Evolutionary conservation across 176 grass and related monocot species (phyloP), one percentile per base, ranked within the genome.

Genomic region (Lolium perenne): DNA sequence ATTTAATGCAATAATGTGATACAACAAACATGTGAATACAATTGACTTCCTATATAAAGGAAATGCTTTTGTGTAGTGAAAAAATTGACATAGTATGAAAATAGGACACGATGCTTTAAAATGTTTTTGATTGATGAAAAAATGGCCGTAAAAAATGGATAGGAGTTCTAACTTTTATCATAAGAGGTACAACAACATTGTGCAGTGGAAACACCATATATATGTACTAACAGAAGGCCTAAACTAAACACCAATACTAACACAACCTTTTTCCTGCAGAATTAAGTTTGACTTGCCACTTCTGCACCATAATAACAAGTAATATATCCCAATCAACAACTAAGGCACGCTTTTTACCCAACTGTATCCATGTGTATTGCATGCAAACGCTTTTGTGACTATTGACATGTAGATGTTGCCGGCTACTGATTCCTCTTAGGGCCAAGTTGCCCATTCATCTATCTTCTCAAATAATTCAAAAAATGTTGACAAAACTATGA

Each of bases 21-120:
- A 32, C 10, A 46, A 69, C 47, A 69, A 69, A 78, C 20, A 68
- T 48, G 45, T 50, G 40, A 29, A 81, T 21, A 66, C 1, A 47
- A 49, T 86, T 86, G 76, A 20, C 11, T 67, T 88, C 26, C 49
- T 23, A 75, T 10, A 75, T 71, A 81, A 65, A 66, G 35, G 40
- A 63, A 49, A 81, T 68, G 38, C 7, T 60, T 41, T 25, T 79
- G 38, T 41, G 32, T 41, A n/a, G 48, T 68, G 63, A 82, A 43
- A 43, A 82, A 25, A 10, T 71, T 71, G 50, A 21, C 29, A 58
- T 50, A 22, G 5, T 47, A 73, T 15, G 41, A 9, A 48, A 73
- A 48, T 16, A 50, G 6, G 21, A 74, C 23, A 74, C 46, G 46
- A 25, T 65, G 4, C 62, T 66, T 66, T 18, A 47, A 75, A 40